Conservation (phyloP, 441 rosid species). For the Pelargonium fulgidum region DNA sequence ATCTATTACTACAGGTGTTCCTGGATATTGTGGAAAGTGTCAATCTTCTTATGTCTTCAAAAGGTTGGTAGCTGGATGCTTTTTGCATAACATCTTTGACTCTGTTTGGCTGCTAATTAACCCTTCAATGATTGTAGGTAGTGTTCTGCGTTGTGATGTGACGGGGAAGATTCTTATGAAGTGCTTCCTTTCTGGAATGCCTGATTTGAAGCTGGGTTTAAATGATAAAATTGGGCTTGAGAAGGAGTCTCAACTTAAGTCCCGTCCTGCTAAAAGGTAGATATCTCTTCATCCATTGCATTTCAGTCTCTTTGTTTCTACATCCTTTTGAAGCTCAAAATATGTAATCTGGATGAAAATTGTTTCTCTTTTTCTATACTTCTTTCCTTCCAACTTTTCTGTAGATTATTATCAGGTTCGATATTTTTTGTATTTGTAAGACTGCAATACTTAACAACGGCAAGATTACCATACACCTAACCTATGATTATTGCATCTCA, state of each 20-base stretch:
- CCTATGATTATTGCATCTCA: no score
- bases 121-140: slow-evolving; percentile 45
- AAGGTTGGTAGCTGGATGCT: slow-evolving; percentile 41
- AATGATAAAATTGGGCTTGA: slow-evolving; percentile 99
- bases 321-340: neutral
- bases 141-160: slow-evolving; percentile 91
- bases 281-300: neutral
- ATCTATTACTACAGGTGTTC: slow-evolving; percentile 54
- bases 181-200: slow-evolving; percentile 99
- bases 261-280: slow-evolving; percentile 92
- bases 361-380: neutral
- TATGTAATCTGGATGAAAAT: neutral
- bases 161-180: slow-evolving; percentile 96
- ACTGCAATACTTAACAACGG: slow-evolving; percentile 5
- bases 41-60: slow-evolving; percentile 96
- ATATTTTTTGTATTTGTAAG: no score
- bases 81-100: no score
- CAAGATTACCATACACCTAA: no score
- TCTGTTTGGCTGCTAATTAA: neutral
- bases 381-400: no score
- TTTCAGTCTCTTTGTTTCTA: neutral
- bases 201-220: slow-evolving; percentile 95
- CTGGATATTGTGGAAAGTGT: slow-evolving; percentile 97
- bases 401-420: no score
- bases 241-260: slow-evolving; percentile 92